Base-by-base conservation (phyloP, 1,139 yeast species). In the Geotrichum histeridarum region DNA sequence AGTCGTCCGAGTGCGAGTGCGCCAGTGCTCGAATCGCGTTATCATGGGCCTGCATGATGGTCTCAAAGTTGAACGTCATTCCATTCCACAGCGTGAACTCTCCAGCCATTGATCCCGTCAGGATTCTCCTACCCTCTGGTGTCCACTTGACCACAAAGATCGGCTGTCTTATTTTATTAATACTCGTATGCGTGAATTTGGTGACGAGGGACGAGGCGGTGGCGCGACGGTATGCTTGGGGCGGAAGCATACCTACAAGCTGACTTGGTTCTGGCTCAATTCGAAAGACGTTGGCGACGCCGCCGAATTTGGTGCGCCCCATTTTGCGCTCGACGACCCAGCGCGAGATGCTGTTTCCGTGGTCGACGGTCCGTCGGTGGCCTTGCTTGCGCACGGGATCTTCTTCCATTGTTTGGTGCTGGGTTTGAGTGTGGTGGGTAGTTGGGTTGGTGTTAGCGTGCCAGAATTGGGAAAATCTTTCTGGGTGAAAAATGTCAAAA, bases 71-170 rank as follows among this genome's bases (percentile, higher is more conserved):
- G 73, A 93, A 93, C 6, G 96, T 86, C 78, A 87, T 80, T 12
- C 98, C 98, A 69, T 91, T 91, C 99, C 99, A 93, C 43, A 93
- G 75, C 6, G 99, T 91, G 70, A 93, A 91, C 67, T 93, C 99
- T 36, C 99, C 99, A 59, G 90, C 82, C 71, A 87, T 90, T 15
- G 95, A 83, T 0, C 96, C 96, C 7, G 95, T 95, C 51, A 93
- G 77, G 57, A 94, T 75, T 60, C 99, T 75, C 61, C 98, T 77
- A 0, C 97, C 98, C 62, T 91, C 98, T 0, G 98, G 98, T 0
- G 99, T 93, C 96, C 98, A 93, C 67, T 82, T 83, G 11, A 90
- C 87, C 1, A 94, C 86, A 64, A 90, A 88, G 51, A 93, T 90
- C 0, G 95, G 89, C 71, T 91, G 96, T 64, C 87, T 84, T 18